Conservation (phyloP, 306 rosid species). For the Vigna nakashimae region DNA sequence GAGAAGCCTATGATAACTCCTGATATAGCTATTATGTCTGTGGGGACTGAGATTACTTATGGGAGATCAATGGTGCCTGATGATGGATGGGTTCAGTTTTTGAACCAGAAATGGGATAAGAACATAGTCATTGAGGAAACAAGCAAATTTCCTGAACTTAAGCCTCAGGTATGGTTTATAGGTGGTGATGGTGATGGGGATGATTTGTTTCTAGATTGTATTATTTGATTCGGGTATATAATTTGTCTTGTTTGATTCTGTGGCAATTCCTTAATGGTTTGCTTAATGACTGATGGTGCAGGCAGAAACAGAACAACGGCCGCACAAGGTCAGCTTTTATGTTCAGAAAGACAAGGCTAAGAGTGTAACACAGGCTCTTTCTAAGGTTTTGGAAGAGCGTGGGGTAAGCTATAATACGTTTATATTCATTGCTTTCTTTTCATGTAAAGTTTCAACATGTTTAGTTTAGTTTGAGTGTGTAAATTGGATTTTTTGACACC, state of each 20-base stretch:
- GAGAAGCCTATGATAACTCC: slow-evolving; percentile 98
- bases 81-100: slow-evolving; percentile 84
- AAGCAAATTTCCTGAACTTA: slow-evolving; percentile 76
- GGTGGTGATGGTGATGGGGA: not conserved
- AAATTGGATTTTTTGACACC: slow-evolving; percentile 7
- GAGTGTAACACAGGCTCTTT: slow-evolving; percentile 72
- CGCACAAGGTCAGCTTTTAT: slow-evolving; percentile 92
- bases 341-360: slow-evolving; percentile 80
- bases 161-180: slow-evolving; percentile 70
- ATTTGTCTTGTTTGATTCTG: slow-evolving; percentile 24
- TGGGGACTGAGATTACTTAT: slow-evolving; percentile 98
- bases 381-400: slow-evolving; percentile 61
- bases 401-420: slow-evolving; percentile 66
- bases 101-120: slow-evolving; percentile 87
- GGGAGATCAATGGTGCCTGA: slow-evolving; percentile 84
- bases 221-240: slow-evolving; percentile 9
- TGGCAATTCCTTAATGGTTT: slow-evolving; percentile 13
- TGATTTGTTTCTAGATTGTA: slow-evolving; percentile 27
- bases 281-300: slow-evolving; percentile 54
- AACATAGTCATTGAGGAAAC: slow-evolving; percentile 75
- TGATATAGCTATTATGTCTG: slow-evolving; percentile 92
- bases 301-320: slow-evolving; percentile 90
- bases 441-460: slow-evolving; percentile 5
- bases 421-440: not conserved
- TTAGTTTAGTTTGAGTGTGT: not conserved